Base-by-base conservation (phyloP, 2,329 filamentous ascomycete genomes). In the Whalleya microplaca region DNA sequence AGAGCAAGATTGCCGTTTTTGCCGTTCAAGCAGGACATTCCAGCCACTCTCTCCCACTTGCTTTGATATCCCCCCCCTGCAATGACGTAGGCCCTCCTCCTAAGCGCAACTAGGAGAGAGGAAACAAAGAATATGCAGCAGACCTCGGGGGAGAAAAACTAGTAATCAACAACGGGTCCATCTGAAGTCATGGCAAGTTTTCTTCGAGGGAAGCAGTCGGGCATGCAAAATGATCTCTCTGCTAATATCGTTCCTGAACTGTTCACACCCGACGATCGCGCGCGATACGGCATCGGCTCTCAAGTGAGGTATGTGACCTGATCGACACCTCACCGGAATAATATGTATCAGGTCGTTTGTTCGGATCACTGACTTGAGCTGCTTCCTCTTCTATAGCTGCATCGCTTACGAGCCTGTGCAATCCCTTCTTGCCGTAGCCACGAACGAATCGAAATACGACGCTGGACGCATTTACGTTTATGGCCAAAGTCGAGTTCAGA, bases 371-470 rank as follows among this genome's bases (percentile, higher is more conserved):
- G 9, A 40, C 21, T 27, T n/a, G 29, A 40, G 44, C 52, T 55
- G 59, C 58, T 49, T 52, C 50, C 48, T 43, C 21, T 84, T 84
- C 65, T 80, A 83, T 67, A 92, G 91, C 67, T 90, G 89, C 62
- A 78, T 98, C 63, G 90, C 92, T 58, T 98, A 96, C 77, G 93
- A 98, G 64, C 93, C 95, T 1, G 83, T 97, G 12, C 95, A 99
- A 72, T 96, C 93, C 23, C 86, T 99, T 55, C 82, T 99, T 49
- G 95, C 95, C 42, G 85, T 98, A 61, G 95, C 92, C 57, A 99
- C 95, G 42, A 90, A 87, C 71, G 90, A 96, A 75, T 92, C 89
- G 63, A 87, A 90, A 68, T 96, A 91, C 70, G 92, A 92, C 56
- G 85, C 86, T 32, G 94, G 94, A 21, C 88, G 93, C 71, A 90